A percentile compares a stretch with the other conserved stretches of the same genome.
phyloP scores from a whole-genome alignment of 768 basidiomycete genomes.

The Ephemerocybe angulata region DNA sequence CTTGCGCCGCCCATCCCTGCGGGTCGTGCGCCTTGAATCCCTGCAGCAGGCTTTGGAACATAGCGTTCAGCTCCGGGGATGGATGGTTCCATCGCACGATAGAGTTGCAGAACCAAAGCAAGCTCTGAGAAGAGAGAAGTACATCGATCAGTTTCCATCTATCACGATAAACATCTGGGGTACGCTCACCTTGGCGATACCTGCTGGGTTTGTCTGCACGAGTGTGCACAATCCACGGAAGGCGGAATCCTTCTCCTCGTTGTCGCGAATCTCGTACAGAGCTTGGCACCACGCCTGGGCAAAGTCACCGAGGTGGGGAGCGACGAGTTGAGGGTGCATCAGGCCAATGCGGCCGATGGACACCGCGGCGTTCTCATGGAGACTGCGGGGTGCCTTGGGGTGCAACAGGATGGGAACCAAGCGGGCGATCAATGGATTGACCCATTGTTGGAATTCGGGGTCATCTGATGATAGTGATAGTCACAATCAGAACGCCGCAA shows the following conservation, averaged over 20 bases:
- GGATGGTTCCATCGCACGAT: conserved; percentile 94
- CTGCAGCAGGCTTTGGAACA: conserved; percentile 87
- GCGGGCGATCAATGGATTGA: conserved; percentile 78
- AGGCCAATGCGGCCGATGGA: conserved; percentile 95
- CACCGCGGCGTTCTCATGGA: conserved; percentile 97
- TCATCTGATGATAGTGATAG: conserved; percentile 47
- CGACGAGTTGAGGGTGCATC: conserved; percentile 85
- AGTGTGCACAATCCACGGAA: conserved; percentile 97
- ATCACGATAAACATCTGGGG: not conserved
- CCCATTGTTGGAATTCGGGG: conserved; percentile 88
- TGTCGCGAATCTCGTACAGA: conserved; percentile 96
- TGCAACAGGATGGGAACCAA: conserved; percentile 92
- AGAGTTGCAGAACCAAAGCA: conserved; percentile 98
- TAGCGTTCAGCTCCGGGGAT: conserved; percentile 83
- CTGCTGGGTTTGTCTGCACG: conserved; percentile 90
- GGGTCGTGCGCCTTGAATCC: conserved; percentile 90
- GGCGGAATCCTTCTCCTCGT: conserved; percentile 98
- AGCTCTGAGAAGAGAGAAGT: conserved; percentile 67
- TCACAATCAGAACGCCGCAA: not conserved
- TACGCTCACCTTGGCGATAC: conserved; percentile 78
- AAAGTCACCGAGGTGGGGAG: conserved; percentile 85
- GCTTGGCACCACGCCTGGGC: conserved; percentile 97
- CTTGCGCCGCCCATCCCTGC: conserved; percentile 80
- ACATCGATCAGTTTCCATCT: not conserved
- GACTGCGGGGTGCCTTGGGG: conserved; percentile 86